Conservation (phyloP, 495 filamentous ascomycete genomes). For the Pseudomonodictys pantanalensis region DNA sequence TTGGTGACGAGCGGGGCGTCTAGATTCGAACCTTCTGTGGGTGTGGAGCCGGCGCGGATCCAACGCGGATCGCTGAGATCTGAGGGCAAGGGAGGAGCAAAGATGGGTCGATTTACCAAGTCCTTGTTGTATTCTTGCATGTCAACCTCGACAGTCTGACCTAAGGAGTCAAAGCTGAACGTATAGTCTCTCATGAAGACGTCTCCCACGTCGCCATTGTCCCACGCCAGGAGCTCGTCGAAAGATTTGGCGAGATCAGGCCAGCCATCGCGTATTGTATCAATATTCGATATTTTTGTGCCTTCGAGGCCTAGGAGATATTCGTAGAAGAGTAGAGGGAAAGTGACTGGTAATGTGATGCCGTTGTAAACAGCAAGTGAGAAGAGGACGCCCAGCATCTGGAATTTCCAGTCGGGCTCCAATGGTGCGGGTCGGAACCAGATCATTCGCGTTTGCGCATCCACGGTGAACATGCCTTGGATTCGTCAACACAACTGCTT, state of each 20-base stretch:
- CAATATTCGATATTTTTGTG: slow-evolving; percentile 51
- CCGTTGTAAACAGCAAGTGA: slow-evolving; percentile 94
- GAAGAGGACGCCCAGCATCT: slow-evolving; percentile 81
- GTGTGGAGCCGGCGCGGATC: background rate
- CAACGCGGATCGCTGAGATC: background rate
- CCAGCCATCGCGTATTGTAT: slow-evolving; percentile 86
- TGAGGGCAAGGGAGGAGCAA: background rate
- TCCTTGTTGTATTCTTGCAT: too few species aligned
- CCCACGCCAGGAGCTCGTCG: slow-evolving; percentile 67
- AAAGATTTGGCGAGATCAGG: slow-evolving; percentile 71
- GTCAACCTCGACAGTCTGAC: slow-evolving; percentile 53
- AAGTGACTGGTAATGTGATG: slow-evolving; percentile 80
- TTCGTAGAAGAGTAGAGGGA: slow-evolving; percentile 79
- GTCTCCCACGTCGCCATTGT: slow-evolving; percentile 75
- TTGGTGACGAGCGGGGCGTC: slow-evolving; percentile 68
- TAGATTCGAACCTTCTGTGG: too few species aligned
- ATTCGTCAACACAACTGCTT: background rate
- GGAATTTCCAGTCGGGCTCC: slow-evolving; percentile 83
- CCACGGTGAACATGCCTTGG: slow-evolving; percentile 64
- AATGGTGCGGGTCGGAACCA: slow-evolving; percentile 84
- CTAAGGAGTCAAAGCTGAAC: slow-evolving; percentile 73
- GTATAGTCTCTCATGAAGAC: slow-evolving; percentile 79
- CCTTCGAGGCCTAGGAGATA: slow-evolving; percentile 67
- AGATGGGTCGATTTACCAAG: too few species aligned
- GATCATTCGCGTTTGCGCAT: slow-evolving; percentile 67